Percentiles rank a stretch among this genome's conserved stretches.
phyloP scores from a whole-genome alignment of 2,329 filamentous ascomycete genomes.

The Hymenoscyphus fraxineus region DNA sequence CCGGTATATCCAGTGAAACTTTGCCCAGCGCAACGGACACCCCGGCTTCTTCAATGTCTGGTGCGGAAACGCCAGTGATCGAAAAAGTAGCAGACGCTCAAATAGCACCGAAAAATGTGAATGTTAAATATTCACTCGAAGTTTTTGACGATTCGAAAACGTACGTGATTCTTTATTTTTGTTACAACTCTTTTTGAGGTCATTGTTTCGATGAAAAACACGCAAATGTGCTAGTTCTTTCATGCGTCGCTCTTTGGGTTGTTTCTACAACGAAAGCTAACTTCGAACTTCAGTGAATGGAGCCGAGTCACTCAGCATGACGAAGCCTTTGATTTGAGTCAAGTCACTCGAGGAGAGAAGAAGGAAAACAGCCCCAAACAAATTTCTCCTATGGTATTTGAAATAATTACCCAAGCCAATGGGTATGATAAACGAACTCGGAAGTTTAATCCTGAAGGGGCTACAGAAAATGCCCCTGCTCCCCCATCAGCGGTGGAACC shows the following conservation, averaged over 20 bases:
- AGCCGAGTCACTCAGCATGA: neutral
- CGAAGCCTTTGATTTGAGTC: neutral
- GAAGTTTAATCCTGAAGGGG: neutral
- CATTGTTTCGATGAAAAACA: no score
- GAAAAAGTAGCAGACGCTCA: neutral
- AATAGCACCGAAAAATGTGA: neutral
- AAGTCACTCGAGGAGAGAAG: neutral
- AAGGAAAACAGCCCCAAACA: neutral
- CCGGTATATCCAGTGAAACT: neutral
- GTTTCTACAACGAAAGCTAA: neutral
- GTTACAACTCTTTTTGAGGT: no score
- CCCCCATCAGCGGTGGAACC: neutral
- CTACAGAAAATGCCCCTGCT: neutral
- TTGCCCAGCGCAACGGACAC: neutral
- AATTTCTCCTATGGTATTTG: neutral
- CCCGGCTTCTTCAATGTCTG: neutral
- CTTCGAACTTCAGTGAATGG: neutral
- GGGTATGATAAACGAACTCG: neutral
- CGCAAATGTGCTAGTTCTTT: no score
- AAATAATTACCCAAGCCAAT: neutral
- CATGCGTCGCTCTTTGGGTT: no score
- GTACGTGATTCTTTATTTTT: neutral
- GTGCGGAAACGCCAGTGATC: neutral
- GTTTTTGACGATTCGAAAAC: neutral
- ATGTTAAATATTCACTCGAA: neutral